A percentile compares a stretch with the other conserved stretches of the same genome.
These are phyloP conservation scores for Polytrichum commune DNA, from an alignment of 225 moss, liverwort and hornwort genomes.

Conservation along the genomic window DNA sequence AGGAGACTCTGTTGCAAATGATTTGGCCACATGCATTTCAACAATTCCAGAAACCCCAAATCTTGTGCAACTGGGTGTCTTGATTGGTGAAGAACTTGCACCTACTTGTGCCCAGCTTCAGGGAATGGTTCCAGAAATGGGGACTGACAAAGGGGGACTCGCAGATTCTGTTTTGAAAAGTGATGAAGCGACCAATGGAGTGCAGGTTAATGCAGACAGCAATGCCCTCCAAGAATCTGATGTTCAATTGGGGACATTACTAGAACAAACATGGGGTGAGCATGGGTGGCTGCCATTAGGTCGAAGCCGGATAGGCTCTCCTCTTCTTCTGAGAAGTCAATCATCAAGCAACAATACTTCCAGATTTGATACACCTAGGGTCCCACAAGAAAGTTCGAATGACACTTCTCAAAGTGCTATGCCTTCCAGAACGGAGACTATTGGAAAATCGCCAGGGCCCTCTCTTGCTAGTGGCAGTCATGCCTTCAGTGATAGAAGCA, in stretches of 20 bases:
- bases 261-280: slow-evolving; percentile 40
- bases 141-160: background rate
- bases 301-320: slow-evolving; percentile 28
- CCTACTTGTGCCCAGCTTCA: slow-evolving; percentile 3
- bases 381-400: background rate
- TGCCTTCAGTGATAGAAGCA: background rate
- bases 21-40: background rate
- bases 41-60: background rate
- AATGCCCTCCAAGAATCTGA: slow-evolving; percentile 21
- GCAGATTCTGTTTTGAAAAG: slow-evolving; percentile 2
- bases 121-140: slow-evolving; percentile 6
- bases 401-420: background rate
- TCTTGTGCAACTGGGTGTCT: background rate
- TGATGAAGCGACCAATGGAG: background rate
- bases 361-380: background rate
- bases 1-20: slow-evolving; percentile 7
- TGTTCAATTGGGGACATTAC: slow-evolving; percentile 37
- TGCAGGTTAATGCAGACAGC: background rate
- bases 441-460: background rate
- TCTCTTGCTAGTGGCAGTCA: background rate
- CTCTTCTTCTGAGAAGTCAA: slow-evolving; percentile 23
- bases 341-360: slow-evolving; percentile 16
- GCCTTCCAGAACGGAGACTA: background rate
- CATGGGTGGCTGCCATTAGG: slow-evolving; percentile 43
- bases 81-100: background rate